Percentiles rank a stretch among this genome's conserved stretches.
phyloP scores from a whole-genome alignment of 1,284 basidiomycete genomes.

The Irpex sp. region DNA sequence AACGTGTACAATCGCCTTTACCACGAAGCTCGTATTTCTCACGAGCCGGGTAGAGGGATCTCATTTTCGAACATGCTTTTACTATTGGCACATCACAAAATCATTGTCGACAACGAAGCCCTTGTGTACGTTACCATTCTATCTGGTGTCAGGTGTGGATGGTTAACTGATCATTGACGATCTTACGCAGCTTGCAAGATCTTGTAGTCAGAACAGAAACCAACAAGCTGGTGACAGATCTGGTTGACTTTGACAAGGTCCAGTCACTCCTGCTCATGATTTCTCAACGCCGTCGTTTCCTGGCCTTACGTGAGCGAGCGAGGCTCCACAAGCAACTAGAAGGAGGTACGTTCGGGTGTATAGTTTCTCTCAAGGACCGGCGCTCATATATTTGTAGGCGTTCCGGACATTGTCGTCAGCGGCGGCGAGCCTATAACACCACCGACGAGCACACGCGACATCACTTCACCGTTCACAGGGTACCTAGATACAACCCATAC shows the following conservation, averaged over 20 bases:
- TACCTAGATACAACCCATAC: neutral
- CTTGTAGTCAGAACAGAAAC: conserved; percentile 73
- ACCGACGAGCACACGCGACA: conserved; percentile 50
- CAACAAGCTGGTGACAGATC: conserved; percentile 75
- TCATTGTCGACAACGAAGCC: conserved; percentile 87
- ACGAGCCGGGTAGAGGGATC: conserved; percentile 75
- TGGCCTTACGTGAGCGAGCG: conserved; percentile 39
- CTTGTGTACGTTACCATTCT: conserved; percentile 58
- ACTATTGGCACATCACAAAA: conserved; percentile 87
- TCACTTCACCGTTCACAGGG: conserved; percentile 34
- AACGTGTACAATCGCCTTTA: conserved; percentile 74
- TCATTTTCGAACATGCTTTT: conserved; percentile 91
- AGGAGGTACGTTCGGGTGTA: conserved; percentile 25
- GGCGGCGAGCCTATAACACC: conserved; percentile 48
- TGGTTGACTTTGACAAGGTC: conserved; percentile 83
- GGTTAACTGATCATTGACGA: conserved; percentile 1
- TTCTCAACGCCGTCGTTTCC: conserved; percentile 68
- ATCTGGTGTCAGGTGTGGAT: neutral
- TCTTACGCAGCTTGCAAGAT: conserved; percentile 66
- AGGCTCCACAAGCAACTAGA: conserved; percentile 30
- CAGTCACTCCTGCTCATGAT: conserved; percentile 77
- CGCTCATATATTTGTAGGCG: conserved; percentile 34
- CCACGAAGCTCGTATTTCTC: conserved; percentile 80
- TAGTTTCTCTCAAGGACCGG: conserved; percentile 7
- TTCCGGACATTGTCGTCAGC: conserved; percentile 63